Evolutionary conservation across 1,139 yeast species (phyloP).

Genomic region (Saccharomyces hybrid): DNA sequence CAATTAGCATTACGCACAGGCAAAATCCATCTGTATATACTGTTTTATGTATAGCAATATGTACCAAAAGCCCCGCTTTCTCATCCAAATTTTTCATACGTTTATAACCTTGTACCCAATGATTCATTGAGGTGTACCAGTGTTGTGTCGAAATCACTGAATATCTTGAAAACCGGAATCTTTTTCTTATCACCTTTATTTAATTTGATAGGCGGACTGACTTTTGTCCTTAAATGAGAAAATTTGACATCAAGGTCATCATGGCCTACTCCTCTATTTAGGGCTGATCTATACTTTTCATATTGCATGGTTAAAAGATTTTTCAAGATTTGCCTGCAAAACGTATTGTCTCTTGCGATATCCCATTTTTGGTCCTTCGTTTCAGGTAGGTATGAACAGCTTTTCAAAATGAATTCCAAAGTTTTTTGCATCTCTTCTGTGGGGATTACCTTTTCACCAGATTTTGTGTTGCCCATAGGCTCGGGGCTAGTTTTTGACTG

Average conservation of each 20-base stretch:
- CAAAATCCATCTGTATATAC: conserved; percentile 2
- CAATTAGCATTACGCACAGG: conserved; percentile 1
- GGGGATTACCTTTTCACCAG: neutral
- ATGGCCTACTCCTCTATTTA: neutral
- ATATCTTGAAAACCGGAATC: conserved; percentile 3
- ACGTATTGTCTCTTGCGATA: conserved; percentile 13
- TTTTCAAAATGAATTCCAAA: conserved; percentile 20
- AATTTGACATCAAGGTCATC: neutral
- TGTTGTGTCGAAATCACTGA: conserved; percentile 23
- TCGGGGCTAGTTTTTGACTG: neutral
- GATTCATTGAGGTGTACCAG: conserved; percentile 23
- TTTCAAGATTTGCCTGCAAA: conserved; percentile 23
- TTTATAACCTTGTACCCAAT: conserved; percentile 21
- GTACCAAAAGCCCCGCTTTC: neutral
- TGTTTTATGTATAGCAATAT: neutral
- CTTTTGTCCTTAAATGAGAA: neutral
- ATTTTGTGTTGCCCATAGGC: conserved; percentile 3
- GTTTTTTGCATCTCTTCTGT: conserved; percentile 12
- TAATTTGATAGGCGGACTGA: neutral
- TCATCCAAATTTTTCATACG: neutral
- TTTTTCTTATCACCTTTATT: neutral
- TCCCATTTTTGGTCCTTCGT: conserved; percentile 3
- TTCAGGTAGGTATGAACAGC: conserved; percentile 12
- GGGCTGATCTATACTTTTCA: conserved; percentile 12
- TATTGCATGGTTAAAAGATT: conserved; percentile 24